Conservation (phyloP, 768 basidiomycete species). For the Lactarius sanguifluus region DNA sequence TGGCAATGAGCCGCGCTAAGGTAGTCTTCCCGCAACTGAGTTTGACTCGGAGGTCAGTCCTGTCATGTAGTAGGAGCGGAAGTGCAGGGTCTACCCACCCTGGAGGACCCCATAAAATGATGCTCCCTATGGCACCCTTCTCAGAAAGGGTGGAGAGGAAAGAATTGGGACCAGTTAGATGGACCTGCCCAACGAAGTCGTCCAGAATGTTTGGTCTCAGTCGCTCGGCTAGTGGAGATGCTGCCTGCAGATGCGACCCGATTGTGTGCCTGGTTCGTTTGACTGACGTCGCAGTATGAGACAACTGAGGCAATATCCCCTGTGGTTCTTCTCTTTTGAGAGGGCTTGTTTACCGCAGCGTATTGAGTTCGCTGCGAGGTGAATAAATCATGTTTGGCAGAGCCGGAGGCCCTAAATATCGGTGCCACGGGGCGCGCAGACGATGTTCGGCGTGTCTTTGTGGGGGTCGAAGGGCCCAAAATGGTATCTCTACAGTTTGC, state of each 20-base stretch:
- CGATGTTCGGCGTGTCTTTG: slow-evolving; percentile 5
- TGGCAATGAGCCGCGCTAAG: slow-evolving; percentile 69
- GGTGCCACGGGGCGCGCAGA: slow-evolving; percentile 18
- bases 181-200: slow-evolving; percentile 72
- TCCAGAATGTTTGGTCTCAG: slow-evolving; percentile 65
- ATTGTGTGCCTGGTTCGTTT: slow-evolving; percentile 21
- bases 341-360: neutral
- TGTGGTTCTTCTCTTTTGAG: slow-evolving; percentile 10
- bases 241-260: slow-evolving; percentile 33
- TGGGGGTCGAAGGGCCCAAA: slow-evolving; percentile 9
- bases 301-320: slow-evolving; percentile 5
- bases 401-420: slow-evolving; percentile 9
- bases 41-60: neutral
- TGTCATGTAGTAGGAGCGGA: slow-evolving; percentile 6
- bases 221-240: slow-evolving; percentile 68
- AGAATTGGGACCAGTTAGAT: slow-evolving; percentile 59
- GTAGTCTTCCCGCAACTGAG: slow-evolving; percentile 73
- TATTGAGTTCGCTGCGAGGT: neutral
- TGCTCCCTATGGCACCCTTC: slow-evolving; percentile 52
- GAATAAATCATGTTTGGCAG: neutral
- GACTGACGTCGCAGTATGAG: neutral
- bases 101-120: slow-evolving; percentile 76
- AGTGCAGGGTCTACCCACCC: slow-evolving; percentile 43
- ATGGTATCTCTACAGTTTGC: slow-evolving; percentile 24
- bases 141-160: slow-evolving; percentile 55